Evolutionary conservation across 768 basidiomycete genomes (phyloP).

Genomic region (Mycena albidolilacea): DNA sequence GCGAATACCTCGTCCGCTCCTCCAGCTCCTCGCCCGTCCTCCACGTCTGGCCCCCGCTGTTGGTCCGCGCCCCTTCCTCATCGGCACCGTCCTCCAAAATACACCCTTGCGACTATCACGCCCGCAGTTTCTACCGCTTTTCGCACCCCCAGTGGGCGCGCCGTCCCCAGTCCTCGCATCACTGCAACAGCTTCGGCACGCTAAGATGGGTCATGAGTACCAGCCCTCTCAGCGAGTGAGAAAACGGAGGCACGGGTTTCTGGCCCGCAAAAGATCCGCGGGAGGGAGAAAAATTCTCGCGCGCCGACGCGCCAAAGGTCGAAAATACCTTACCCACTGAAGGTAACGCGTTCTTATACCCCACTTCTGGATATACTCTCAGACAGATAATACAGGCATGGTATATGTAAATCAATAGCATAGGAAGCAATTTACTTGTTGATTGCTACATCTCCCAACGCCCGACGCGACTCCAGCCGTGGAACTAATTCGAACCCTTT

Average conservation of each 20-base stretch:
- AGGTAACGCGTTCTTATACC: constrained; percentile 33
- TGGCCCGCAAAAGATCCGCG: constrained; percentile 78
- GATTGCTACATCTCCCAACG: constrained; percentile 40
- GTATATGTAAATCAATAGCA: constrained; percentile 24
- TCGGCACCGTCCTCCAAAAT: constrained; percentile 38
- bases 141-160: constrained; percentile 40
- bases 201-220: constrained; percentile 89
- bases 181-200: constrained; percentile 71
- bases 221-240: constrained; percentile 96
- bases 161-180: constrained; percentile 57
- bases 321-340: constrained; percentile 87
- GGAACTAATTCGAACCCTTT: constrained; percentile 26
- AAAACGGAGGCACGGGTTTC: constrained; percentile 94
- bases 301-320: constrained; percentile 80
- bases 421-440: constrained; percentile 37
- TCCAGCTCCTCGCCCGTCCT: constrained; percentile 53
- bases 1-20: constrained; percentile 57
- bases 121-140: constrained; percentile 43
- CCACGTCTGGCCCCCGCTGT: constrained; percentile 48
- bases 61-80: constrained; percentile 21
- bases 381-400: neutral
- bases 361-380: constrained; percentile 3
- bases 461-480: constrained; percentile 39
- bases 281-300: constrained; percentile 81
- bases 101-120: constrained; percentile 42